Evolutionary conservation across 2,329 filamentous ascomycete genomes (phyloP).

Genomic region (Phialocephala sp.): DNA sequence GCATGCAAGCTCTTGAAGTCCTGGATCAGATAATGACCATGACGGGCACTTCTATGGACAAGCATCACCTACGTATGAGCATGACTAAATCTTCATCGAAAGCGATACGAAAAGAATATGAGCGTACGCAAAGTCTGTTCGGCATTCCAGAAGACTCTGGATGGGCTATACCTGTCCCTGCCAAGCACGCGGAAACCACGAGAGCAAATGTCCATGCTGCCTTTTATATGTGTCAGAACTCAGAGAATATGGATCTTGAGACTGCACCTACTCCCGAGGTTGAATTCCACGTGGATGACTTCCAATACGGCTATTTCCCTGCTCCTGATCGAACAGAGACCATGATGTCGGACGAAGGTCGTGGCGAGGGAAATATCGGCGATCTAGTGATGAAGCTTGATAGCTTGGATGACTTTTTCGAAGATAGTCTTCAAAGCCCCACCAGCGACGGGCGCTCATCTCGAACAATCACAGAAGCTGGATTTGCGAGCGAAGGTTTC

Average conservation of each 20-base stretch:
- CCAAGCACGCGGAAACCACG: constrained; percentile 84
- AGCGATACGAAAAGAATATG: constrained; percentile 90
- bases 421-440: constrained; percentile 64
- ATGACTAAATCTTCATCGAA: constrained; percentile 91
- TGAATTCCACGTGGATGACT: constrained; percentile 91
- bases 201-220: constrained; percentile 93
- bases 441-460: constrained; percentile 66
- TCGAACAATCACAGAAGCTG: constrained; percentile 66
- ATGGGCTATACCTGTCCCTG: constrained; percentile 94
- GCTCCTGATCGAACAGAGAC: constrained; percentile 73
- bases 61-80: constrained; percentile 95
- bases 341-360: constrained; percentile 80
- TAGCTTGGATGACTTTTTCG: constrained; percentile 82
- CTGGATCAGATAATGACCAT: constrained; percentile 96
- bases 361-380: constrained; percentile 74
- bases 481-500: constrained; percentile 67
- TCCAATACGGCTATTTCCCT: constrained; percentile 68
- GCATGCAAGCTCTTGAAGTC: constrained; percentile 88
- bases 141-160: constrained; percentile 95
- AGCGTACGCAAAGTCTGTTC: constrained; percentile 91
- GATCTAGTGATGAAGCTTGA: constrained; percentile 84
- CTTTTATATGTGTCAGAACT: constrained; percentile 88
- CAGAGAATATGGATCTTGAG: constrained; percentile 61
- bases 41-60: constrained; percentile 89
- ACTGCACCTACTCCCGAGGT: constrained; percentile 78